Conservation (phyloP, 345 rosid species). For the Aegle marmelos region DNA sequence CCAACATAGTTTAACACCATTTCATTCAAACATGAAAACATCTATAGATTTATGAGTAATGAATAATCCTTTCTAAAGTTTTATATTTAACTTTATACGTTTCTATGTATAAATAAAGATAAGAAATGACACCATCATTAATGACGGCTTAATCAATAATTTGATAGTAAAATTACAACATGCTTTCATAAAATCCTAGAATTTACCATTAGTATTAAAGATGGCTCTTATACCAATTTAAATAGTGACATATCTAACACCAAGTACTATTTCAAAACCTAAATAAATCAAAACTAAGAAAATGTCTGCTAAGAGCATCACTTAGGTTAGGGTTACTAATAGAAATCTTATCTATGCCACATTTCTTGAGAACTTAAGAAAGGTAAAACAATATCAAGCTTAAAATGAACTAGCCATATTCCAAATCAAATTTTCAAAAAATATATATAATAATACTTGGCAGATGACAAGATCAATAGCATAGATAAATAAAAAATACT, state of each 20-base stretch:
- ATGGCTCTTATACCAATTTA: not conserved
- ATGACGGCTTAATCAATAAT: not conserved
- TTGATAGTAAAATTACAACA: not conserved
- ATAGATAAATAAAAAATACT: not conserved
- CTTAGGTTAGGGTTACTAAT: constrained; percentile 10
- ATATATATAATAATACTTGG: not conserved
- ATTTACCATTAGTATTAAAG: not conserved
- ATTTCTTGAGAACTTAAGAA: constrained; percentile 27
- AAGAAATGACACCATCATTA: not conserved
- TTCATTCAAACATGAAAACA: not conserved
- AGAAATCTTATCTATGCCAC: constrained; percentile 21
- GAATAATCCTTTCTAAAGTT: not conserved
- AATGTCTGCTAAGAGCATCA: constrained; percentile 11
- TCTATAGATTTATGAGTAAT: not conserved
- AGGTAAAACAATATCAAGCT: not conserved
- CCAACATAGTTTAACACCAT: not conserved
- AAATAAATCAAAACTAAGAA: not conserved
- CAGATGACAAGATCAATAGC: not conserved
- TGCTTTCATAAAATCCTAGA: constrained; percentile 2
- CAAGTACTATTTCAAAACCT: not conserved
- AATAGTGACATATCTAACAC: not conserved
- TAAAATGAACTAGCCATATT: not conserved
- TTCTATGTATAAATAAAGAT: not conserved
- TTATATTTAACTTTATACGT: not conserved
- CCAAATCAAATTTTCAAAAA: not conserved